phyloP scores from a whole-genome alignment of 2,329 filamentous ascomycete species.

The Fusarium zealandicum region DNA sequence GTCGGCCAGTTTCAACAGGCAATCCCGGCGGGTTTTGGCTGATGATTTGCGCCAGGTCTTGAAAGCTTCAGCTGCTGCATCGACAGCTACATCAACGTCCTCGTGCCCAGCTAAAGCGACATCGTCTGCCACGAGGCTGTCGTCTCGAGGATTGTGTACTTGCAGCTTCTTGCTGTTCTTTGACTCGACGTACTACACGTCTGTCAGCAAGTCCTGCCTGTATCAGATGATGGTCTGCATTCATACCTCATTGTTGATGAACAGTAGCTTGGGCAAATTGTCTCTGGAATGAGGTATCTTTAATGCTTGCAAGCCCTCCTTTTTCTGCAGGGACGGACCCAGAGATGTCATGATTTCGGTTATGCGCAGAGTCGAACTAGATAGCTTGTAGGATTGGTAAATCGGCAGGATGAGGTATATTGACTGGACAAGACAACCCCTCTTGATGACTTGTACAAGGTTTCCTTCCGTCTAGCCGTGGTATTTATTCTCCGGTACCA shows the following conservation, averaged over 20 bases:
- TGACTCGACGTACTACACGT: neutral
- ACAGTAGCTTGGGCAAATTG: conserved; percentile 48
- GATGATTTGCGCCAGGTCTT: conserved; percentile 50
- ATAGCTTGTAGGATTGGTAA: neutral
- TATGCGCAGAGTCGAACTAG: neutral
- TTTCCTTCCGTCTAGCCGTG: neutral
- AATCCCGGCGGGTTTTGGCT: conserved; percentile 47
- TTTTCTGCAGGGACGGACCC: conserved; percentile 32
- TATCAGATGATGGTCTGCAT: neutral
- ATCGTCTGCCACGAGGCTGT: conserved; percentile 56
- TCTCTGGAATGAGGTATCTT: conserved; percentile 41
- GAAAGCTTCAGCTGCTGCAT: conserved; percentile 55
- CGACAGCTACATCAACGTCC: conserved; percentile 56
- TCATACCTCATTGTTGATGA: conserved; percentile 49
- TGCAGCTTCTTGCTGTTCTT: conserved; percentile 1
- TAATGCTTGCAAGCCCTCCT: conserved; percentile 5
- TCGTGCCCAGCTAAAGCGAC: conserved; percentile 53
- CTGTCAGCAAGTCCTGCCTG: neutral
- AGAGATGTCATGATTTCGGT: conserved; percentile 34
- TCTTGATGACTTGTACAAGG: neutral
- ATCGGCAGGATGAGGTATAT: too few species aligned
- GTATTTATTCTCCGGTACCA: neutral
- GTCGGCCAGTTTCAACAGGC: conserved; percentile 54
- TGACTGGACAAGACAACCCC: too few species aligned
- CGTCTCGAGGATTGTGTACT: conserved; percentile 58